Conservation (phyloP, 257 asterid genomes). For the Coffea canephora region DNA sequence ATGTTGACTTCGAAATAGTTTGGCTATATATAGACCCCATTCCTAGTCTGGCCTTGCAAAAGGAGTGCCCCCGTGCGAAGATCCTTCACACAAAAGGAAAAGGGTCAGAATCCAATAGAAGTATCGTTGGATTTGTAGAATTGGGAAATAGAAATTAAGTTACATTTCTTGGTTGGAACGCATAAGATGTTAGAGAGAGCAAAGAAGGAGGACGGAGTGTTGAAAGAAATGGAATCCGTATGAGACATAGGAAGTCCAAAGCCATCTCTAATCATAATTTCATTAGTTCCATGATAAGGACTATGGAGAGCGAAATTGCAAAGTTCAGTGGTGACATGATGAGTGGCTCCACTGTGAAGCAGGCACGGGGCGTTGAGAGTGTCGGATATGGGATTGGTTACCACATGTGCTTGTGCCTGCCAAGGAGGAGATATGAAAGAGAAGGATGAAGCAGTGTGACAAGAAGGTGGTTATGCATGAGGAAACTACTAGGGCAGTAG, state of each 20-base stretch:
- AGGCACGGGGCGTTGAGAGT: no score
- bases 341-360: neutral
- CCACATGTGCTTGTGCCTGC: no score
- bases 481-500: neutral
- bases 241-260: neutral
- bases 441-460: neutral
- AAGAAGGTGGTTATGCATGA: neutral
- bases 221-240: neutral
- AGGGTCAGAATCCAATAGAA: neutral
- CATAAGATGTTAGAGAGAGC: neutral
- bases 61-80: neutral
- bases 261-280: neutral
- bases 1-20: no score
- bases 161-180: neutral
- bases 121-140: neutral
- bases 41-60: neutral
- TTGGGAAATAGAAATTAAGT: neutral
- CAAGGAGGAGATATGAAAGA: no score
- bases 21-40: neutral
- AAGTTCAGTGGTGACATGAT: neutral
- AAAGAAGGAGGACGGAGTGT: neutral
- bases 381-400: no score
- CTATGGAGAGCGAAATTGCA: neutral
- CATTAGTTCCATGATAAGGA: neutral
- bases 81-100: neutral